Evolutionary conservation across 306 rosid genomes (phyloP), one percentile per base, ranked within the genome.

Genomic region (Hippophae gyantsensis): DNA sequence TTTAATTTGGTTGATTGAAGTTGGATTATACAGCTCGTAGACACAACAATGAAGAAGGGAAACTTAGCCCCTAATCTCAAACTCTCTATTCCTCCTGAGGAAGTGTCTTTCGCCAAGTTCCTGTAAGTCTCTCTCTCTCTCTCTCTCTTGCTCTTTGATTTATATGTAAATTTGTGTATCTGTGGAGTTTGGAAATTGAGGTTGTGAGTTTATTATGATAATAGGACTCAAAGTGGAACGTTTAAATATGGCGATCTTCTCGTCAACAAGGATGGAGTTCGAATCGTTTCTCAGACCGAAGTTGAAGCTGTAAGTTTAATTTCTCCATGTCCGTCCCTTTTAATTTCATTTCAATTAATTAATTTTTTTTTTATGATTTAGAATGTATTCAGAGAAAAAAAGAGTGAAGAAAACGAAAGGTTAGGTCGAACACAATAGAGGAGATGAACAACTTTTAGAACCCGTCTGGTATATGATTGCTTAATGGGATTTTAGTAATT

Each of bases 201-300:
- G 57, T 62, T 63, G 55, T 72, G 71, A 60, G 32, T 53, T 38
- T 70, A 9, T 56, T 32, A 32, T 32, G 38, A 32, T 32, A 76
- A 58, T 61, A 93, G 99, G 79, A 93, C 99, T 47, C 78, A 86
- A 73, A 86, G 99, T 57, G 97, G 95, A 10, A 93, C 99, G 26
- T 93, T 93, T 83, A 82, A 55, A 79, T 90, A 86, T 57, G 99
- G 94, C 58, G 94, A 93, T 86, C 95, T 93, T 62, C 95, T 93
- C 41, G 99, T 93, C 18, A 88, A 93, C 61, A 82, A 75, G 52
- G 90, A 88, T 65, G 99, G 99, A 26, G 95, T 93, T 75, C 88
- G 99, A 69, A 66, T 93, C 75, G 86, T 93, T 13, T 59, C 99
- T 68, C 74, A 80, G 54, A 70, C 69, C 68, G 95, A 82, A 82